Evolutionary conservation across 768 basidiomycete species (phyloP), one percentile per base, ranked within the genome.

Genomic region (Phylloporus rhodoxanthus): DNA sequence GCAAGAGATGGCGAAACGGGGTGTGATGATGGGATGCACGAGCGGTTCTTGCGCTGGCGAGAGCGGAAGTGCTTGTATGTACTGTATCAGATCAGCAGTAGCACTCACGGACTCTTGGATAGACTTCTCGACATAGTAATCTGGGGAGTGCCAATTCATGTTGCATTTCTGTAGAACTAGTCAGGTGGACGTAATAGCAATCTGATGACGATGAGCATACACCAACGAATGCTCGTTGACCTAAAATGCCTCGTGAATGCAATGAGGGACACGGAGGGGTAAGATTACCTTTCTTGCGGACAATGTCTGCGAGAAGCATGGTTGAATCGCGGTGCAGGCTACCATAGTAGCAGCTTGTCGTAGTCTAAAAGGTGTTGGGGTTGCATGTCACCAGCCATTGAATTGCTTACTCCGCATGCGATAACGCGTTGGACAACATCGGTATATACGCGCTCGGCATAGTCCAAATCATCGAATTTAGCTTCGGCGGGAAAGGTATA

Each of bases 1-100:
- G 68, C 92, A 95, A 10, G 89, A 84, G 51, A 97, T 86, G 20
- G 95, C 95, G 66, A 97, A 98, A n/a, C 95, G 87, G 13, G 95
- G 95, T 0, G 95, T 97, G 37, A 97, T 70, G 59, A 92, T 82
- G 5, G 95, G 95, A 48, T 88, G 87, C 9, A 98, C 86, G 7
- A 94, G 80, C 2, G 80, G 75, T 50, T 75, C 71, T 40, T 64
- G 61, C 21, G 59, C 54, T 21, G 60, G 54, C 20, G 68, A 58
- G 9, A 65, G 62, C 3, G 77, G 66, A 43, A 91, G 68, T 5
- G 75, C 62, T 33, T 78, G 79, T 59, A 96, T 84, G 69, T 94
- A 70, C 0, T 72, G 50, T 54, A 98, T 83, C 23, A 94, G 74
- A 15, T 72, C 70, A 39, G 71, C 64, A 0, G 93, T 94, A 41